Conservation (phyloP, 2,329 filamentous ascomycete species). For the Eurotiales sp. region DNA sequence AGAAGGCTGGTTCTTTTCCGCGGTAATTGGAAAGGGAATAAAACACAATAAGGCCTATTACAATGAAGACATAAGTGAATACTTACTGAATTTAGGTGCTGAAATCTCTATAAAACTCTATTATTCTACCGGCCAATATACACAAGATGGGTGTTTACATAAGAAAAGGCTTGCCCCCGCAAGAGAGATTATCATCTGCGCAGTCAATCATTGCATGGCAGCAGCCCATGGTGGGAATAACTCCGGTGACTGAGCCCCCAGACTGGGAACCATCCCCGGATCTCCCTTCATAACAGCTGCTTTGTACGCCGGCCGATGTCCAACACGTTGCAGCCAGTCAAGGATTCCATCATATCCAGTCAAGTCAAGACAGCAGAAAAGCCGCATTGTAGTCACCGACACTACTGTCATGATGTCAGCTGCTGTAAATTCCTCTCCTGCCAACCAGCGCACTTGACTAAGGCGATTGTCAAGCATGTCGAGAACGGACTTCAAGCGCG, state of each 20-base stretch:
- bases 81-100: no score
- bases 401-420: constrained; percentile 65
- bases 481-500: constrained; percentile 39
- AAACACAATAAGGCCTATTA: no score
- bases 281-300: constrained; percentile 50
- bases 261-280: constrained; percentile 40
- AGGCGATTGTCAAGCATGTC: constrained; percentile 50
- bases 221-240: constrained; percentile 5
- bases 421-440: constrained; percentile 59
- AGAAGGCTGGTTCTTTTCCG: no score
- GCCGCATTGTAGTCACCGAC: constrained; percentile 58
- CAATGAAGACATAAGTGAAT: no score
- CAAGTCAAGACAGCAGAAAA: constrained; percentile 47
- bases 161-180: no score
- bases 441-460: constrained; percentile 50
- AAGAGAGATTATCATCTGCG: no score
- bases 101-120: no score
- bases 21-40: no score
- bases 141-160: no score
- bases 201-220: no score
- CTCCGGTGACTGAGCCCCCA: constrained; percentile 16
- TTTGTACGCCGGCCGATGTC: constrained; percentile 45
- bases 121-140: no score
- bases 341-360: constrained; percentile 42
- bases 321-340: constrained; percentile 45